A percentile compares a stretch with the other conserved stretches of the same genome.
Evolutionary conservation across 805 yeast genomes (phyloP).

Genomic region (Kuraishia ogatae): DNA sequence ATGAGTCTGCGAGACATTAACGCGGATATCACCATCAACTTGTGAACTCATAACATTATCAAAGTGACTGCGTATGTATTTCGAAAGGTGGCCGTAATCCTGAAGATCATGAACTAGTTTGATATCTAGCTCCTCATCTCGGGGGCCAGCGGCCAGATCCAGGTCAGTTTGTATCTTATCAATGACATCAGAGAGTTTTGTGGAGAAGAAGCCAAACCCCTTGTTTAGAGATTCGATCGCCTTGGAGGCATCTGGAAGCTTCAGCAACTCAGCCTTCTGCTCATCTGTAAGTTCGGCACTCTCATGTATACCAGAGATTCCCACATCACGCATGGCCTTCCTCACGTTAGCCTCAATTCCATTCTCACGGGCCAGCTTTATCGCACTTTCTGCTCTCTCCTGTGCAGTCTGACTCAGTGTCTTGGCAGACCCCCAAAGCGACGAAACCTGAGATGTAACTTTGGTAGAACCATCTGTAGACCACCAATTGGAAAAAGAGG

Average conservation of each 20-base stretch:
- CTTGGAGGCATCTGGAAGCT: constrained; percentile 21
- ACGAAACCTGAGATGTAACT: constrained; percentile 52
- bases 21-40: constrained; percentile 70
- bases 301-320: constrained; percentile 27
- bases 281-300: constrained; percentile 24
- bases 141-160: constrained; percentile 10
- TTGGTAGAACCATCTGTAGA: constrained; percentile 56
- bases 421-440: constrained; percentile 59
- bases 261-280: constrained; percentile 14
- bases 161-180: constrained; percentile 25
- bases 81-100: constrained; percentile 39
- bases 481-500: constrained; percentile 71
- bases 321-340: constrained; percentile 31
- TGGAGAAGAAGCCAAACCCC: constrained; percentile 22
- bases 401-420: constrained; percentile 30
- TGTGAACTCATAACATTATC: constrained; percentile 54
- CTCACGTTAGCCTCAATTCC: constrained; percentile 20
- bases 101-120: constrained; percentile 62
- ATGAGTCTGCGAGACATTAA: constrained; percentile 43
- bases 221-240: constrained; percentile 27
- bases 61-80: constrained; percentile 43
- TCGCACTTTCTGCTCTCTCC: constrained; percentile 40
- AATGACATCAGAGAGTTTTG: constrained; percentile 28
- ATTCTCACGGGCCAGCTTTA: constrained; percentile 36
- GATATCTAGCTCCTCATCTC: constrained; percentile 49